These are phyloP conservation scores for Sideroxylon spinosum DNA, from an alignment of 179 eudicot genomes.

Conservation along the genomic window DNA sequence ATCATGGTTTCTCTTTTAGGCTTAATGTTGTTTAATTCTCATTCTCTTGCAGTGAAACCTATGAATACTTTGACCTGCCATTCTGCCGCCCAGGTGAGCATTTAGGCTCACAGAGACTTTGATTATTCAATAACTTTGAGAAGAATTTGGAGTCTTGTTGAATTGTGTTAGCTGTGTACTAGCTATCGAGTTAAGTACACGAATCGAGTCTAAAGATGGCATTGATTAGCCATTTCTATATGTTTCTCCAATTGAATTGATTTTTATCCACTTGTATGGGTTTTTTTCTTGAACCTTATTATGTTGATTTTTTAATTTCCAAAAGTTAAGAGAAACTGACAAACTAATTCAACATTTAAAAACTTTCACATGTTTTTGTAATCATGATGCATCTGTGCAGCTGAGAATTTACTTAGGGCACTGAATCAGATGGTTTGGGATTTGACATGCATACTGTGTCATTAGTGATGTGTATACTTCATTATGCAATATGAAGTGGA, in stretches of 20 bases:
- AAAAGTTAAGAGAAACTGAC: neutral
- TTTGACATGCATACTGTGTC: neutral
- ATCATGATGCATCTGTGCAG: neutral
- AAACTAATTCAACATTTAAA: neutral
- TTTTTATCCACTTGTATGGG: neutral
- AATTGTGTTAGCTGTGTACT: neutral
- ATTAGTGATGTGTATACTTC: neutral
- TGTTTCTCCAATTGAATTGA: neutral
- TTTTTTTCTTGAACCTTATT: neutral
- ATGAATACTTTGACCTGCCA: conserved; percentile 63
- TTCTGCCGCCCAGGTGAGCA: conserved; percentile 84
- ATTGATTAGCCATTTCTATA: neutral
- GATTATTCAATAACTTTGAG: neutral
- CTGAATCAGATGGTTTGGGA: neutral
- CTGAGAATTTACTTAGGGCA: neutral
- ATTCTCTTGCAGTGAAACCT: conserved; percentile 70
- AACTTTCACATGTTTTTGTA: neutral
- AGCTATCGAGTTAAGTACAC: neutral
- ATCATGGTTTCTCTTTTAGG: neutral
- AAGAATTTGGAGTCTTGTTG: conserved; percentile 2
- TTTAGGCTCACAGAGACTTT: conserved; percentile 16
- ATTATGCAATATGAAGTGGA: neutral
- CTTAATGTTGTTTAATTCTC: conserved; percentile 15
- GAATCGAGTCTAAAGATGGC: neutral
- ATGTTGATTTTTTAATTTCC: neutral